Percentiles rank a stretch among this genome's conserved stretches.
phyloP scores from a whole-genome alignment of 2,329 filamentous ascomycete species.

The Talaromyces amestolkiae region DNA sequence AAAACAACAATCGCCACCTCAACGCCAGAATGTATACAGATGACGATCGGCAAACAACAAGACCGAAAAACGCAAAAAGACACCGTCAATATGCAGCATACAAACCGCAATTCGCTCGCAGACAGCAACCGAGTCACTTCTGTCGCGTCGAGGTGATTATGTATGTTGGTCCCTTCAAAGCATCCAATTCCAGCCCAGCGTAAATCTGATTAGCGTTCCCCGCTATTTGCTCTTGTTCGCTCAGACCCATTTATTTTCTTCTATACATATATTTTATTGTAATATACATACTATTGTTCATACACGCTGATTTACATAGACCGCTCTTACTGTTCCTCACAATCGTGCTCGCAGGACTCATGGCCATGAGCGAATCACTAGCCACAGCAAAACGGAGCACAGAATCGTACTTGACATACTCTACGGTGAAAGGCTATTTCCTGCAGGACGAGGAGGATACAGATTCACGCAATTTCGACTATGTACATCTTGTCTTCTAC shows the following conservation, averaged over 20 bases:
- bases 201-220: not conserved
- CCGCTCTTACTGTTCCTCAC: conserved; percentile 16
- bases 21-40: not conserved
- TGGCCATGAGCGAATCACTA: conserved; percentile 23
- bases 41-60: not conserved
- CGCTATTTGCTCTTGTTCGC: not conserved
- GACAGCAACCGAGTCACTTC: not conserved
- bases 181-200: not conserved
- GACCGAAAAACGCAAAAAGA: not conserved
- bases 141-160: conserved; percentile 18
- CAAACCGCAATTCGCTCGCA: not conserved
- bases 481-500: conserved; percentile 35
- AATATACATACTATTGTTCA: not conserved
- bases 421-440: conserved; percentile 50
- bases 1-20: not conserved
- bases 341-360: conserved; percentile 18
- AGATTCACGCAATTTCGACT: conserved; percentile 49
- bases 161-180: conserved; percentile 12
- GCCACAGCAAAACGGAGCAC: not conserved
- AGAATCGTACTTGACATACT: conserved; percentile 33
- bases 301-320: not conserved
- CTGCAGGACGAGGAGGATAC: conserved; percentile 51
- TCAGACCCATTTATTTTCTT: conserved; percentile 15
- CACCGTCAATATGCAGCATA: not conserved
- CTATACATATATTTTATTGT: not conserved